A percentile compares a stretch with the other conserved stretches of the same genome.
phyloP scores from a whole-genome alignment of 176 grass and related monocot genomes.

The Oryza brachyantha region DNA sequence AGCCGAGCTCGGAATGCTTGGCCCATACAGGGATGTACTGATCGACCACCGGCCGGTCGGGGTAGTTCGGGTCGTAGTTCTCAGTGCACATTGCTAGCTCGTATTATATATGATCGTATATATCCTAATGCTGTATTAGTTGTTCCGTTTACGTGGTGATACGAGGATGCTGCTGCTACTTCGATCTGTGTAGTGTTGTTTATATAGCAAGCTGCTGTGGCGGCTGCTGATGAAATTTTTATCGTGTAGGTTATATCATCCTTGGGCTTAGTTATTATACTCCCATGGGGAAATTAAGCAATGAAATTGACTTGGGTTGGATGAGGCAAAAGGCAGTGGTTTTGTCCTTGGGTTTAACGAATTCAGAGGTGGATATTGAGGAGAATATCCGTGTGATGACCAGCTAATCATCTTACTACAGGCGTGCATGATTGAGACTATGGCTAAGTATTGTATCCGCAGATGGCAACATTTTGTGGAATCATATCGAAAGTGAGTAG shows the following conservation, averaged over 20 bases:
- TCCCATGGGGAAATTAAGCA: background rate
- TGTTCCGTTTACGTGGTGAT: background rate
- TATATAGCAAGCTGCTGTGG: background rate
- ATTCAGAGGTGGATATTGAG: conserved; percentile 31
- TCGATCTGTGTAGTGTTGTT: background rate
- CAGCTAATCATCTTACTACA: background rate
- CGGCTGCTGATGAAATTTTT: background rate
- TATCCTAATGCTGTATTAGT: background rate
- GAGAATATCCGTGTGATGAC: background rate
- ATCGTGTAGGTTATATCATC: background rate
- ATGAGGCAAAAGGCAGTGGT: conserved; percentile 28
- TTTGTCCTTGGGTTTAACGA: conserved; percentile 12
- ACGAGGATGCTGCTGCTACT: background rate
- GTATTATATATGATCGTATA: no score
- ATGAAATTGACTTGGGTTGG: background rate
- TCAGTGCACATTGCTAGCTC: conserved; percentile 38
- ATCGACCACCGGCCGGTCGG: conserved; percentile 54
- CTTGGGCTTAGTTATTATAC: background rate
- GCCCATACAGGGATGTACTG: conserved; percentile 51
- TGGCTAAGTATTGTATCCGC: background rate
- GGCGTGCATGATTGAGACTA: background rate
- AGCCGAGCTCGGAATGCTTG: conserved; percentile 3
- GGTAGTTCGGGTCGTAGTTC: conserved; percentile 54
- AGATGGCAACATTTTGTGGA: background rate
- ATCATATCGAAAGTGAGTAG: no score